Conservation (phyloP, 306 rosid genomes). For the Prunus mume region DNA sequence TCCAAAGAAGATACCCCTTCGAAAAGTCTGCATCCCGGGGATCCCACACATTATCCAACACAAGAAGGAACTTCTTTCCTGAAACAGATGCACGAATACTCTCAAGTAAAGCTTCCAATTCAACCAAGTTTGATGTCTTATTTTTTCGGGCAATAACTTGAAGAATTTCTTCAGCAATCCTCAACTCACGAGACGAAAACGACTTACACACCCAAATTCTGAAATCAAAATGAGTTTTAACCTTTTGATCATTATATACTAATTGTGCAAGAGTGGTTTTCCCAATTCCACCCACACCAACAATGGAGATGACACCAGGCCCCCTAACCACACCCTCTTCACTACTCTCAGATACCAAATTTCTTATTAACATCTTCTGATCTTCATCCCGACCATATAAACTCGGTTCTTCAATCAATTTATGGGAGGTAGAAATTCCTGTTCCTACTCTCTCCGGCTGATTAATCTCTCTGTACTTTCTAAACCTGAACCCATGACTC, state of each 20-base stretch:
- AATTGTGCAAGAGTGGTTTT: not conserved
- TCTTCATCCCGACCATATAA: conserved; percentile 17
- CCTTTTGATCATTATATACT: conserved; percentile 2
- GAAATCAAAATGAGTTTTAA: conserved; percentile 7
- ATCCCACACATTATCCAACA: conserved; percentile 11
- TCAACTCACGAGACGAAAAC: not conserved
- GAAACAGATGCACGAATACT: not conserved
- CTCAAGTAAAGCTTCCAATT: not conserved
- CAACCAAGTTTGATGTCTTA: not conserved
- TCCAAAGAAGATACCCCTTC: not conserved
- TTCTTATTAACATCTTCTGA: not conserved
- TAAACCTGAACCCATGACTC: not conserved
- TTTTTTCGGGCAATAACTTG: not conserved
- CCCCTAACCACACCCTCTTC: not conserved
- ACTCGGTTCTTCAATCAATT: not conserved
- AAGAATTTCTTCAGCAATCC: conserved; percentile 1
- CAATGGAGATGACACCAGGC: not conserved
- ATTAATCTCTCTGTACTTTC: not conserved
- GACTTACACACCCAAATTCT: conserved; percentile 18
- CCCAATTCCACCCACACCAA: not conserved
- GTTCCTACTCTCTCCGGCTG: not conserved
- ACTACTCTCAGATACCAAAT: not conserved
- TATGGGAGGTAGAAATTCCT: not conserved
- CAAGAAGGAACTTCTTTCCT: conserved; percentile 11
- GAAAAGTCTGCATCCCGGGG: not conserved